These are phyloP conservation scores for Penicillium sp. DNA, from an alignment of 2,329 filamentous ascomycete species.

Conservation along the genomic window DNA sequence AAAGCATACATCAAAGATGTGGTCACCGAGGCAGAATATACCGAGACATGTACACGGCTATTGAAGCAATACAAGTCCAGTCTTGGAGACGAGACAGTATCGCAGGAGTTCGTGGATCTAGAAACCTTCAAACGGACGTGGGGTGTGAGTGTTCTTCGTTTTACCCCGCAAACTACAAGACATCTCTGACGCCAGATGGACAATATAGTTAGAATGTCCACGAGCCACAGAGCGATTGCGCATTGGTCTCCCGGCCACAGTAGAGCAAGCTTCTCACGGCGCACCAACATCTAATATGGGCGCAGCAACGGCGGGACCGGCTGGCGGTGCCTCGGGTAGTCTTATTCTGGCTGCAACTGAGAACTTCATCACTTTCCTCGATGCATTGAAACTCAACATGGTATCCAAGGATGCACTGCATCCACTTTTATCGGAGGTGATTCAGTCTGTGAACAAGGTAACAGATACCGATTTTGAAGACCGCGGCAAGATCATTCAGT, in stretches of 20 bases:
- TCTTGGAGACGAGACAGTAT: constrained; percentile 84
- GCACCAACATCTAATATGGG: constrained; percentile 43
- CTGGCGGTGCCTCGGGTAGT: constrained; percentile 50
- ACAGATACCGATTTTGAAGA: constrained; percentile 93
- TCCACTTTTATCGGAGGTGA: constrained; percentile 88
- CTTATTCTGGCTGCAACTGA: constrained; percentile 89
- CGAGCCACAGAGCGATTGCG: constrained; percentile 88
- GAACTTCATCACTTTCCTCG: constrained; percentile 97
- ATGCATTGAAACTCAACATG: constrained; percentile 88
- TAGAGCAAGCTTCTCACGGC: constrained; percentile 58
- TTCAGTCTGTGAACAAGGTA: constrained; percentile 95
- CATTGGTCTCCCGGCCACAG: constrained; percentile 86
- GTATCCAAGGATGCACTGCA: constrained; percentile 96
- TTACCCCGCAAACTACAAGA: background rate
- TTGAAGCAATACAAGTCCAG: constrained; percentile 97
- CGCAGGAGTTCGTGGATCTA: constrained; percentile 79
- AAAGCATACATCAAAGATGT: constrained; percentile 97
- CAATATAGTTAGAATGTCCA: constrained; percentile 78
- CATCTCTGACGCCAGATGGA: background rate
- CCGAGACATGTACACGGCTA: constrained; percentile 89
- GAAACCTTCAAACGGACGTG: constrained; percentile 90
- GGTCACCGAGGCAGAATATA: constrained; percentile 86
- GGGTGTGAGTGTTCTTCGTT: constrained; percentile 63
- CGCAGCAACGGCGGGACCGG: constrained; percentile 24
- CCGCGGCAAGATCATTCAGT: constrained; percentile 95